These are phyloP conservation scores for Colletotrichum orchidophilum DNA, from an alignment of 2,329 filamentous ascomycete species.

Conservation along the genomic window DNA sequence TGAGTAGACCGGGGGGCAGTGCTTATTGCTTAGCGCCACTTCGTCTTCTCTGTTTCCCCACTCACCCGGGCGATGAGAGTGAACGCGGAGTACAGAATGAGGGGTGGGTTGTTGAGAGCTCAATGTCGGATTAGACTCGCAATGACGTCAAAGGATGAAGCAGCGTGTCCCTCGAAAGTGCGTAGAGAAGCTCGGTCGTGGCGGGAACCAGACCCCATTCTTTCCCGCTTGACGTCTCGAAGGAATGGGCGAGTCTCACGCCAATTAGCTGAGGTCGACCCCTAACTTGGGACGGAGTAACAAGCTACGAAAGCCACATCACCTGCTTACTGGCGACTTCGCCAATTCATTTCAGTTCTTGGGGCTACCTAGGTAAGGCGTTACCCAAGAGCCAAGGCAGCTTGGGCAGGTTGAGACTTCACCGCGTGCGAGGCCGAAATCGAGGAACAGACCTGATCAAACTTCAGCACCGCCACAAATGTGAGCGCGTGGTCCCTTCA, in stretches of 20 bases:
- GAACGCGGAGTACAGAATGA: neutral
- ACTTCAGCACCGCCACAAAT: neutral
- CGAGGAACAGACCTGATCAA: neutral
- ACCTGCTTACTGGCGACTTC: neutral
- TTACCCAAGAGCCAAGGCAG: neutral
- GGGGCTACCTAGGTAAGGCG: neutral
- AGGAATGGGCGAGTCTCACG: neutral
- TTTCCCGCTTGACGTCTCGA: neutral
- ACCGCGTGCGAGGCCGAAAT: neutral
- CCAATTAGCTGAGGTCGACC: neutral
- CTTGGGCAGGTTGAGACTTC: neutral
- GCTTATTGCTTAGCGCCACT: neutral
- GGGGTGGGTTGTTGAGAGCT: neutral
- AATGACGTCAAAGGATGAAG: constrained; percentile 8
- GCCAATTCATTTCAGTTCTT: neutral
- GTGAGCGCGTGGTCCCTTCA: neutral
- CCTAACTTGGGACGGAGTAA: too few relatives aligned
- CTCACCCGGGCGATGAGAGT: neutral
- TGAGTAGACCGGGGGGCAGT: neutral
- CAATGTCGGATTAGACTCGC: neutral
- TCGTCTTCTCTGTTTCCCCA: neutral
- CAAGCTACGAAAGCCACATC: neutral
- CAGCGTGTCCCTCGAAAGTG: neutral
- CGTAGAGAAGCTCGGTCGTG: too few relatives aligned
- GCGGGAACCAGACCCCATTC: neutral